phyloP scores from a whole-genome alignment of 768 basidiomycete genomes.

The Termitomyces sp. region DNA sequence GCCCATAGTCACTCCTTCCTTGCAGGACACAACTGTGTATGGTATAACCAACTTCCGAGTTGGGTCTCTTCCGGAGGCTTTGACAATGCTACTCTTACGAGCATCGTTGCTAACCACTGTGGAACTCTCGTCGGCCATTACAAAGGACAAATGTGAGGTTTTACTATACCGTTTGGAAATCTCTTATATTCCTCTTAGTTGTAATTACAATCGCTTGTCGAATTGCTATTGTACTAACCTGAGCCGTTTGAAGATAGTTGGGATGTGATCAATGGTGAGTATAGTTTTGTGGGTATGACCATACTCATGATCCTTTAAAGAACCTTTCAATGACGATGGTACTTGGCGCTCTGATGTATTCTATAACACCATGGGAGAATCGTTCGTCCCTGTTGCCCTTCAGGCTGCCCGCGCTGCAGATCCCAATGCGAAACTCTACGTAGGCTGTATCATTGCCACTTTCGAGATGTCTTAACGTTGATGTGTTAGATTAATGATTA shows the following conservation, averaged over 20 bases:
- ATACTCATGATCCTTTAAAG: slow-evolving; percentile 15
- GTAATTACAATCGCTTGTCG: slow-evolving; percentile 22
- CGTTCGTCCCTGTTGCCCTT: slow-evolving; percentile 48
- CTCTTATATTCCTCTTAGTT: slow-evolving; percentile 16
- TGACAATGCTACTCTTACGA: slow-evolving; percentile 33
- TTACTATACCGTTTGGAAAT: background rate
- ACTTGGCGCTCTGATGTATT: slow-evolving; percentile 50
- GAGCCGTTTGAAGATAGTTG: slow-evolving; percentile 23
- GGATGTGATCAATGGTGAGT: slow-evolving; percentile 38
- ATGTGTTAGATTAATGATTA: slow-evolving; percentile 29
- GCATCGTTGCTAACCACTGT: slow-evolving; percentile 43
- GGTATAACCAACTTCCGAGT: slow-evolving; percentile 47
- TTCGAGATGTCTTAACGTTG: background rate
- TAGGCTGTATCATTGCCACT: slow-evolving; percentile 14
- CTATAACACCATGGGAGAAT: slow-evolving; percentile 41
- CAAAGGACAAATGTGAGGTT: slow-evolving; percentile 43
- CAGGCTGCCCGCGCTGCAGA: slow-evolving; percentile 48
- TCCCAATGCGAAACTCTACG: slow-evolving; percentile 51
- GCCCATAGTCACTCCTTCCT: background rate
- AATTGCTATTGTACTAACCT: background rate
- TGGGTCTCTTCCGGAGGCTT: slow-evolving; percentile 43
- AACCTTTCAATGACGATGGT: slow-evolving; percentile 59
- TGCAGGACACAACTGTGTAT: slow-evolving; percentile 41
- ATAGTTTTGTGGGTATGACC: background rate
- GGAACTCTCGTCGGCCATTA: slow-evolving; percentile 45